phyloP scores from a whole-genome alignment of 1,139 yeast species.

The Pichia norvegensis region DNA sequence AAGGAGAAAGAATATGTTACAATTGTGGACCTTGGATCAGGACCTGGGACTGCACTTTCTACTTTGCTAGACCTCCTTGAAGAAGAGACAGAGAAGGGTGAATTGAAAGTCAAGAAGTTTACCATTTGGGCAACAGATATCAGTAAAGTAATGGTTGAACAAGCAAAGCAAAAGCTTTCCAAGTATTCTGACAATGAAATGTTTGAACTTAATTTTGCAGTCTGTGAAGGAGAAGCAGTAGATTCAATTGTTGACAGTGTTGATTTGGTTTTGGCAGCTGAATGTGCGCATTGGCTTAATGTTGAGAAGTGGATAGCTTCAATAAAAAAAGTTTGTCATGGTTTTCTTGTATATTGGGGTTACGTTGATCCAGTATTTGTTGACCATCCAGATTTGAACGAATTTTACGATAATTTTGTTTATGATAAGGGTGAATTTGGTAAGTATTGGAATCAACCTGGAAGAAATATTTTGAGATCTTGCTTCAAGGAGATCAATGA shows the following conservation, averaged over 20 bases:
- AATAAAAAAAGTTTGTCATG: conserved; percentile 39
- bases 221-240: conserved; percentile 30
- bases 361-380: conserved; percentile 59
- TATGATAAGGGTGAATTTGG: conserved; percentile 46
- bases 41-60: conserved; percentile 50
- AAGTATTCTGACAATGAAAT: conserved; percentile 5
- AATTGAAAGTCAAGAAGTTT: conserved; percentile 30
- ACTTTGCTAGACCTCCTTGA: conserved; percentile 7
- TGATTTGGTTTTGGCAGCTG: conserved; percentile 66
- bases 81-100: not conserved
- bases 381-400: conserved; percentile 32
- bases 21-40: conserved; percentile 68
- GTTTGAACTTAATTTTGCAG: conserved; percentile 20
- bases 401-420: conserved; percentile 31
- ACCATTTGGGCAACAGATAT: conserved; percentile 63
- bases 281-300: conserved; percentile 75
- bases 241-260: conserved; percentile 23
- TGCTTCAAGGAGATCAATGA: conserved; percentile 35
- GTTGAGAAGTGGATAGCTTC: conserved; percentile 45
- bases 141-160: conserved; percentile 53
- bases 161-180: conserved; percentile 13
- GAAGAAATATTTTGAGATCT: conserved; percentile 44
- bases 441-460: conserved; percentile 70
- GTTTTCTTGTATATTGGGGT: conserved; percentile 73
- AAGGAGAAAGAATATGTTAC: conserved; percentile 6